Evolutionary conservation across 2,329 filamentous ascomycete genomes (phyloP), one percentile per base, ranked within the genome.

Genomic region (Sporothrix curviconia): DNA sequence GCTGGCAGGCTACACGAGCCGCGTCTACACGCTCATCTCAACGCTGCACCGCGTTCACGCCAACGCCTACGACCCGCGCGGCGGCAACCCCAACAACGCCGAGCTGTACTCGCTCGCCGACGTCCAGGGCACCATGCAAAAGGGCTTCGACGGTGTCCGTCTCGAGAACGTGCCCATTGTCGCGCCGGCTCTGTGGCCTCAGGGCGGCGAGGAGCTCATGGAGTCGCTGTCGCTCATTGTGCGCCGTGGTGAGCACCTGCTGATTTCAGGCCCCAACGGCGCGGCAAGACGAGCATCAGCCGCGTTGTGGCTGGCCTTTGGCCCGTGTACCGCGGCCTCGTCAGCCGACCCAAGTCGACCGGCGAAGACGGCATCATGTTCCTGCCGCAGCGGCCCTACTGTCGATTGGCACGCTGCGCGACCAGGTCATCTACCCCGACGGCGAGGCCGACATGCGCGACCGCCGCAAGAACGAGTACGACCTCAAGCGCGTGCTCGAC

Each of bases 361-460:
- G 91, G 91, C 39, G 80, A 86, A 61, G 92, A 97, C 63, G 94
- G 94, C 59, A 95, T 99, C 74, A 97, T 99, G 92, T 97, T 99
- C 74, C 80, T 99, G 11, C 94, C 94, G 0, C 94, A 99, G 70
- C 82, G 92, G 15, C 91, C 92, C 0, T 97, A 97, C 67, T 97
- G 34, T 92, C 86, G 69, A 88, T 92, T 22, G 94, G 94, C 36
- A 97, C 94, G 1, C 78, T 97, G 9, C 87, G 94, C 25, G 95
- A 99, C 66, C 95, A 99, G 74, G 90, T 99, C 66, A 96, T 97
- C 68, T 99, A 99, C 65, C 94, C 94, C 0, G 91, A 99, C 66
- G 92, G 90, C 7, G 92, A 95, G 68, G 77, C 92, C 42, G 94
- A 99, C 66, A 97, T 99, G 94, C 86, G 84, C 30, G 85, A 89